A percentile compares a stretch with the other conserved stretches of the same genome.
phyloP scores from a whole-genome alignment of 106 monocot species.

The Allium fistulosum region DNA sequence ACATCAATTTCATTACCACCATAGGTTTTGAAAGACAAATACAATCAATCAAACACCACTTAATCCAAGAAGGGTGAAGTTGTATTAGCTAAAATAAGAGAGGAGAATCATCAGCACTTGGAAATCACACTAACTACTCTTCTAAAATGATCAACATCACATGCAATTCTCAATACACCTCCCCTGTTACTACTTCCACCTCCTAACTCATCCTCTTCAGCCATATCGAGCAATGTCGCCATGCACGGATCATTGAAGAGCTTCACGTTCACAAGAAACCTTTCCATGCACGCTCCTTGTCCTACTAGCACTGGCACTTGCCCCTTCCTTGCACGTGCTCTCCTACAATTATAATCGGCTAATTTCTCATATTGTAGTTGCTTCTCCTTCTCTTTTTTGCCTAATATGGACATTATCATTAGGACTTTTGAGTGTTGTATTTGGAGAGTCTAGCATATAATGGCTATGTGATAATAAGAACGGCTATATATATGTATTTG shows the following conservation, averaged over 20 bases:
- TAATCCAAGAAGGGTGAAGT: not conserved
- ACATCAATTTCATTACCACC: too few species aligned
- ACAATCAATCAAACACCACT: too few species aligned
- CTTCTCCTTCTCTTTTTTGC: not conserved
- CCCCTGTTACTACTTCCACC: not conserved
- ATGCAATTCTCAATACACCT: not conserved
- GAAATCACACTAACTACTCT: slow-evolving; percentile 5
- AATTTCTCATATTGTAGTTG: not conserved
- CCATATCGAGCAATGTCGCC: slow-evolving; percentile 6
- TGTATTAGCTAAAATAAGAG: too few species aligned
- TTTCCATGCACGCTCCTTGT: not conserved
- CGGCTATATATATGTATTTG: too few species aligned
- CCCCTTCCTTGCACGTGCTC: not conserved
- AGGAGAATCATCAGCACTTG: not conserved
- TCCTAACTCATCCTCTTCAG: not conserved
- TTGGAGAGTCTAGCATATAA: too few species aligned
- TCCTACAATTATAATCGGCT: not conserved
- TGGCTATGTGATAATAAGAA: too few species aligned
- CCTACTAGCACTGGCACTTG: slow-evolving; percentile 8
- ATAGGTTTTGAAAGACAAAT: too few species aligned
- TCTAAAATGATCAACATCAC: slow-evolving; percentile 6
- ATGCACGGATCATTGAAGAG: slow-evolving; percentile 7
- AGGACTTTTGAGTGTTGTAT: too few species aligned
- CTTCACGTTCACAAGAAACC: not conserved
- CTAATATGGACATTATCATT: too few species aligned